A percentile compares a stretch with the other conserved stretches of the same genome.
Conservation (phyloP, 768 basidiomycete genomes). For the Boletus sp. region DNA sequence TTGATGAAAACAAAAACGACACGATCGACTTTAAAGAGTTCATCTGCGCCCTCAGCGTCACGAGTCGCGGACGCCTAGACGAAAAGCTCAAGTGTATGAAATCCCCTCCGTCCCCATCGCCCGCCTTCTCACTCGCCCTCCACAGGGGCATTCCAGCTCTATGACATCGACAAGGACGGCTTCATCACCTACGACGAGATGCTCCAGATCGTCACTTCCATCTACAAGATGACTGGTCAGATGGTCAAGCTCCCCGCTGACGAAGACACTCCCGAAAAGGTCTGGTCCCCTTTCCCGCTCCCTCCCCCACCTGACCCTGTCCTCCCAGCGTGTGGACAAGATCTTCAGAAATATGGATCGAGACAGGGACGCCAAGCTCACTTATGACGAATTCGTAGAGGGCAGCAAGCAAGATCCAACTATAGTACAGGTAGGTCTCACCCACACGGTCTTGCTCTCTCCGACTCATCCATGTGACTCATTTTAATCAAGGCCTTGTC, state of each 20-base stretch:
- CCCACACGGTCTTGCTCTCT: conserved; percentile 7
- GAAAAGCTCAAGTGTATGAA: conserved; percentile 96
- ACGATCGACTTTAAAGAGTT: conserved; percentile 99
- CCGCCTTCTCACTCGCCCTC: conserved; percentile 17
- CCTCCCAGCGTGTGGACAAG: conserved; percentile 88
- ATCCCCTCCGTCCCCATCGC: conserved; percentile 31
- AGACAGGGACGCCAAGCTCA: conserved; percentile 89
- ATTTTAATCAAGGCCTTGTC: conserved; percentile 69
- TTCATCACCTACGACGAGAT: conserved; percentile 99
- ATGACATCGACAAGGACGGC: conserved; percentile 98
- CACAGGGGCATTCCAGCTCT: conserved; percentile 98
- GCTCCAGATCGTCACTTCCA: conserved; percentile 95
- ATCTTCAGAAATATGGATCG: conserved; percentile 98
- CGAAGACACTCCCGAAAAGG: conserved; percentile 99
- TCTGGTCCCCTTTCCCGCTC: conserved; percentile 22
- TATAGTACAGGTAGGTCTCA: conserved; percentile 81
- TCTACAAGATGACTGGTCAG: conserved; percentile 99
- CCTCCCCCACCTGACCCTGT: conserved; percentile 12
- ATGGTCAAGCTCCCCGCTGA: conserved; percentile 99
- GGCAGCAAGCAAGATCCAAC: conserved; percentile 99
- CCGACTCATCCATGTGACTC: conserved; percentile 20
- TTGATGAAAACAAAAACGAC: conserved; percentile 92
- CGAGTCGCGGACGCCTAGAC: conserved; percentile 87
- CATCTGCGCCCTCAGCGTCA: conserved; percentile 95
- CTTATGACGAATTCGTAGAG: conserved; percentile 97